A percentile compares a stretch with the other conserved stretches of the same genome.
phyloP scores from a whole-genome alignment of 2,329 filamentous ascomycete genomes.

The Diaporthe vaccinii region DNA sequence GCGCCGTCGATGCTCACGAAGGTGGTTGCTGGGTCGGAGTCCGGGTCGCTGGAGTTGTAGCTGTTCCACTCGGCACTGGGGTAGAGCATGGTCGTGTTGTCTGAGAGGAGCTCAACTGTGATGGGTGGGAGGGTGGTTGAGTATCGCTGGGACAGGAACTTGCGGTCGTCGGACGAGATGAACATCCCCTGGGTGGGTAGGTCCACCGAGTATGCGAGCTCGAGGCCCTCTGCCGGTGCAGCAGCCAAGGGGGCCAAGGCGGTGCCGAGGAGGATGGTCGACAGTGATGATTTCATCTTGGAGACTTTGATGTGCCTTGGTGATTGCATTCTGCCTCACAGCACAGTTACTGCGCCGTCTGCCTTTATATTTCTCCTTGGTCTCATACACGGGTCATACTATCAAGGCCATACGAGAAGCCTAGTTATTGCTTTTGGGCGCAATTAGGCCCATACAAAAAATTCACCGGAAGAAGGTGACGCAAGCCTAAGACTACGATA shows the following conservation, averaged over 20 bases:
- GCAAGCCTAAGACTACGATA: background rate
- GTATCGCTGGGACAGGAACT: conserved; percentile 30
- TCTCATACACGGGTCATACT: background rate
- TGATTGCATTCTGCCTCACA: background rate
- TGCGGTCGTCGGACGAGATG: conserved; percentile 9
- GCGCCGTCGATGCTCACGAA: conserved; percentile 48
- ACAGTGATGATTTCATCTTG: background rate
- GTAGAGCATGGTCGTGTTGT: conserved; percentile 45
- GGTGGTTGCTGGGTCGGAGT: conserved; percentile 44
- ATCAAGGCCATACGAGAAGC: background rate
- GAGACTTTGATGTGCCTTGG: background rate
- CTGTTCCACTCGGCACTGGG: conserved; percentile 50
- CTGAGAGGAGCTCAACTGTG: conserved; percentile 30
- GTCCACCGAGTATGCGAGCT: background rate
- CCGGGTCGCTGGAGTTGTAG: conserved; percentile 44
- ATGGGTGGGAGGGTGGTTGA: conserved; percentile 11
- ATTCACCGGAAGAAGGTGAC: background rate
- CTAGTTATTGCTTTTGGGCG: background rate
- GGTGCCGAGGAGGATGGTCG: background rate
- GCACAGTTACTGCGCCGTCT: rapidly evolving
- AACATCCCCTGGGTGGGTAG: background rate
- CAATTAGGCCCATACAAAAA: background rate
- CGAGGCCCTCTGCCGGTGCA: conserved; percentile 3
- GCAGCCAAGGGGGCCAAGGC: background rate
- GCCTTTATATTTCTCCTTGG: background rate